Evolutionary conservation across 352 stramenopile species (phyloP), one percentile per base, ranked within the genome.

Genomic region (Globisporangium viniferum): DNA sequence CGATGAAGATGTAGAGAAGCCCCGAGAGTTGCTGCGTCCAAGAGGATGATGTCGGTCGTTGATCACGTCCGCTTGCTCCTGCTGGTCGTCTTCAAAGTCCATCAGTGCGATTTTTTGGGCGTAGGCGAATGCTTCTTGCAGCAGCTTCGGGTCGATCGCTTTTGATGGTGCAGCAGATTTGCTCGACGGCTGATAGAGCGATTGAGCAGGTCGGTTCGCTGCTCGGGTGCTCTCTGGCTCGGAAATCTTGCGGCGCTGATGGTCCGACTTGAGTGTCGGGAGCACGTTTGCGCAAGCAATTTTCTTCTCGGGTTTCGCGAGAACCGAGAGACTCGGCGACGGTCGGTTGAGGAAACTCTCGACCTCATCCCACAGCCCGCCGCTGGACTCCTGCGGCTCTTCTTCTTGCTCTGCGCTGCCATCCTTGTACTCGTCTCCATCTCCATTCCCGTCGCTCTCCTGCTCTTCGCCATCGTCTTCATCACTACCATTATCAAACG

Each of bases 41-140:
- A 71, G 51, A 9, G 36, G 29, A 18, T 62, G 66, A 22, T 67
- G 66, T 2, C 59, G 66, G 14, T 67, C 59, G 51, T 64, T 70
- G 5, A 63, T 69, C 8, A 73, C 63, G 24, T 70, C 24, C 1
- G 35, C 29, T 24, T 35, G 49, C 29, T 77, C 62, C 15, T 68
- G 67, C n/a, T 84, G 61, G 10, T 74, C 73, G 22, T 84, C 76
- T 12, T 82, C 77, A 8, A 82, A 74, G 27, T 77, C 72, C 54
- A 85, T 70, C 62, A 75, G 56, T 24, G 88, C 78, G n/a, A 92
- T 63, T 31, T 77, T 71, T 10, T 89, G 73, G 5, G 86, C 86
- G 62, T 92, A 94, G 0, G 81, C 84, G 33, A 94, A 94, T 0
- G 86, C 86, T 44, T 94, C 73, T 66, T 92, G 81, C n/a, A 94